These are phyloP conservation scores for Notholithocarpus densiflorus DNA, from an alignment of 306 rosid genomes.

Conservation along the genomic window DNA sequence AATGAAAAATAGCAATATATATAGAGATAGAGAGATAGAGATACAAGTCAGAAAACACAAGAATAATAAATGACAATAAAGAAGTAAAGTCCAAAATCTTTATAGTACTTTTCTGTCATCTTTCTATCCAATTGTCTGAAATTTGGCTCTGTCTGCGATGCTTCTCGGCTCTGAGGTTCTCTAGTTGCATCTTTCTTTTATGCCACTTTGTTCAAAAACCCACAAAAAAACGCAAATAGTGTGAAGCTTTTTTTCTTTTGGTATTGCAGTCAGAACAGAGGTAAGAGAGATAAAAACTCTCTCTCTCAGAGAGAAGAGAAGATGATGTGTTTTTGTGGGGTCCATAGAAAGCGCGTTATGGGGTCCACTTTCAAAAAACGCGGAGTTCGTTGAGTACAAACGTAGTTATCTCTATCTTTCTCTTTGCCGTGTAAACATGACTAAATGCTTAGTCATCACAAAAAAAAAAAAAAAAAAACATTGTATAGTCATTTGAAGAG, in stretches of 20 bases:
- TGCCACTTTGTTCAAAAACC: not conserved
- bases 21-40: not conserved
- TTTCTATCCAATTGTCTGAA: not conserved
- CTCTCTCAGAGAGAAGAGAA: not conserved
- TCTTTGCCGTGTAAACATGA: too few relatives aligned
- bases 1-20: not conserved
- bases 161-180: conserved; percentile 23
- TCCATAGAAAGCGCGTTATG: conserved; percentile 34
- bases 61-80: not conserved
- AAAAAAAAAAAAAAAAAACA: too few relatives aligned
- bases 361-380: not conserved
- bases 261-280: not conserved
- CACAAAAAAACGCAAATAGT: not conserved
- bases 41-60: not conserved
- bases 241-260: not conserved
- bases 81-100: conserved; percentile 12
- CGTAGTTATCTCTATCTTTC: too few relatives aligned
- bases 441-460: too few relatives aligned
- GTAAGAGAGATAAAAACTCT: too few relatives aligned
- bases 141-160: conserved; percentile 35
- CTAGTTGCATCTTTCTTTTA: not conserved
- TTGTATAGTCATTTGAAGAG: too few relatives aligned
- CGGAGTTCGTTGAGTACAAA: not conserved
- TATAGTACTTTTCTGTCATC: not conserved
- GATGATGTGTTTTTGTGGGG: conserved; percentile 17